Evolutionary conservation across 768 basidiomycete species (phyloP), one percentile per base, ranked within the genome.

Genomic region (Asterophora parasitica): DNA sequence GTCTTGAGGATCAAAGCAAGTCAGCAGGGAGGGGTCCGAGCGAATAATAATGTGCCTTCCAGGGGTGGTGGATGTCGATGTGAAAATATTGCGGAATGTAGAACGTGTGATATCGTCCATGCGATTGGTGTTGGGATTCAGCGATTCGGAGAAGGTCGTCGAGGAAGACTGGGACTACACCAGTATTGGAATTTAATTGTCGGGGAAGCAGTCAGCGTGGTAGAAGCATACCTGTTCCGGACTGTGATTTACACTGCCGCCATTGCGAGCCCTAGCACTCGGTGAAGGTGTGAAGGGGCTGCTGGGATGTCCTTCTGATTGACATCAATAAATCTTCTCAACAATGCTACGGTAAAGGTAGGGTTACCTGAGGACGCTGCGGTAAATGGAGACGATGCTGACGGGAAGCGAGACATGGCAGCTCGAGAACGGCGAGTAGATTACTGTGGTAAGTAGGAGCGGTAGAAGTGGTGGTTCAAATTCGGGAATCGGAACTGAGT

Each of bases 1-100:
- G 65, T 92, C 89, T 17, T 75, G 70, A 11, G 79, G 75, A 62
- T 91, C 87, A 57, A 92, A 92, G 53, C 79, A 85, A 28, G 85
- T 86, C 46, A 81, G 60, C 34, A 88, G 68, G 6, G 83, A 67
- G 4, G 83, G 77, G 61, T 90, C 87, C 17, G 79, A 68, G 34
- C 83, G 81, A 56, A 88, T 74, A 16, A 67, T 54, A 28, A 75
- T 60, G 65, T 73, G 61, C 62, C 69, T 58, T 42, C 38, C 46
- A 19, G 61, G 64, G 19, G 58, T 60, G 33, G 47, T 49, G 20
- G 51, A 50, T 30, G 62, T 56, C n/a, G 63, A 54, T 36, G 67
- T 59, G 40, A 60, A 58, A 15, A 62, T 57, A 35, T 56, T 59
- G 23, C 63, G 65, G 51, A 72, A 58, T 28, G 58, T 58, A 17